phyloP scores from a whole-genome alignment of 202 grass and related monocot genomes.

The Digitaria exilis region DNA sequence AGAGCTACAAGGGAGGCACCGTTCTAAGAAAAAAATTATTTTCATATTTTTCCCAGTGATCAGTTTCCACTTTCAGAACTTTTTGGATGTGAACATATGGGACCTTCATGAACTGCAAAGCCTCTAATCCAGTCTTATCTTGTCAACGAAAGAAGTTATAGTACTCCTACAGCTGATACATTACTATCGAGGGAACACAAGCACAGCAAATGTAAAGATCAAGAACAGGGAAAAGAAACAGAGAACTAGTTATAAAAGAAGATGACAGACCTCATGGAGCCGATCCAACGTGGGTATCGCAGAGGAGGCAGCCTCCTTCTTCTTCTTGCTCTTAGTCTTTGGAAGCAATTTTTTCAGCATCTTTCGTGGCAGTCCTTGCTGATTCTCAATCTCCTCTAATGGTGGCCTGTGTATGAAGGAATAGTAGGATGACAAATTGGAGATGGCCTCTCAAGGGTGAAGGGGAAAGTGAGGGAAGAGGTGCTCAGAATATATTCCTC shows the following conservation, averaged over 20 bases:
- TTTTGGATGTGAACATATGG: background rate
- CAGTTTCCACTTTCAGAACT: no score
- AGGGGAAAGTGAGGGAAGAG: constrained; percentile 11
- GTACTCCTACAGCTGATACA: background rate
- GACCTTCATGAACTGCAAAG: background rate
- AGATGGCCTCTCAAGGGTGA: background rate
- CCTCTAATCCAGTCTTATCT: background rate
- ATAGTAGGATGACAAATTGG: constrained; percentile 14
- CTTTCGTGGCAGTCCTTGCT: constrained; percentile 15
- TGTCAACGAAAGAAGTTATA: background rate
- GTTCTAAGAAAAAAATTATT: no score
- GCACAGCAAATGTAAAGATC: background rate
- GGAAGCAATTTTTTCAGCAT: constrained; percentile 64
- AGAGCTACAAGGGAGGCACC: no score
- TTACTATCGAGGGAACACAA: background rate
- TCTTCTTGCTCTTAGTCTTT: constrained; percentile 65
- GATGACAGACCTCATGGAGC: constrained; percentile 45
- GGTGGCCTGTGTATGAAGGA: constrained; percentile 26
- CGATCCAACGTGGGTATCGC: constrained; percentile 53
- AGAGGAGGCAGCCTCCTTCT: constrained; percentile 50
- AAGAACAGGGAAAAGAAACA: background rate
- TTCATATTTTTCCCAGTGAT: no score
- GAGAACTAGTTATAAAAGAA: background rate
- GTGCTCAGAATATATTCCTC: background rate
- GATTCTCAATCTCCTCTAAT: constrained; percentile 8